These are phyloP conservation scores for Myriangium duriaei DNA, from an alignment of 2,329 filamentous ascomycete species.

Conservation along the genomic window DNA sequence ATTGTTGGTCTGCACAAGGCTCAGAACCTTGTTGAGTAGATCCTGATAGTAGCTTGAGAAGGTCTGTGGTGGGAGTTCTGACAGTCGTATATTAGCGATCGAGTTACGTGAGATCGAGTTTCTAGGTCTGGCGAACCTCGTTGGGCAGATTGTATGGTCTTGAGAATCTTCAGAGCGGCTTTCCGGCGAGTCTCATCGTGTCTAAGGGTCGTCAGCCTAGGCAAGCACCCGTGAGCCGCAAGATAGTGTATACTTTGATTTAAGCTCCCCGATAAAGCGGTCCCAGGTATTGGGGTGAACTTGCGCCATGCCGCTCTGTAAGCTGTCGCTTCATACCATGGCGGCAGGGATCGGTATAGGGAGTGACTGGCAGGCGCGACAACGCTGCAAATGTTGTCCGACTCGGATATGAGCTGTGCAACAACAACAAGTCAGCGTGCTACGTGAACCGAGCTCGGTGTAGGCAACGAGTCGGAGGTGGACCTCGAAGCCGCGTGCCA, in stretches of 20 bases:
- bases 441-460: too few species aligned
- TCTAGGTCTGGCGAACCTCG: too few species aligned
- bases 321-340: conserved; percentile 3
- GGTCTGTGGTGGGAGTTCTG: conserved; percentile 68
- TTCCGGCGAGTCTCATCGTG: conserved; percentile 6
- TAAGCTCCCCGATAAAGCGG: conserved; percentile 8
- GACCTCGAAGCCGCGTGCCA: too few species aligned
- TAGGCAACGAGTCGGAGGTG: too few species aligned
- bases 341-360: too few species aligned
- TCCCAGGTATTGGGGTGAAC: conserved; percentile 7
- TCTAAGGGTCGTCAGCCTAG: background rate
- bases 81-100: too few species aligned
- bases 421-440: too few species aligned
- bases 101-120: too few species aligned
- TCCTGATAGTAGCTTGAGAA: conserved; percentile 61
- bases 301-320: conserved; percentile 6
- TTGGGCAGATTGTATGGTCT: conserved; percentile 5
- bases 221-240: too few species aligned
- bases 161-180: conserved; percentile 7
- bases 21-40: conserved; percentile 50
- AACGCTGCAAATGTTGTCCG: too few species aligned
- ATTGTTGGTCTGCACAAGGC: conserved; percentile 70
- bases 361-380: too few species aligned
- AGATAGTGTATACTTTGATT: conserved; percentile 1
- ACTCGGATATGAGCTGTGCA: too few species aligned